Conservation (phyloP, 2,329 filamentous ascomycete genomes). For the Epichloe gansuensis region DNA sequence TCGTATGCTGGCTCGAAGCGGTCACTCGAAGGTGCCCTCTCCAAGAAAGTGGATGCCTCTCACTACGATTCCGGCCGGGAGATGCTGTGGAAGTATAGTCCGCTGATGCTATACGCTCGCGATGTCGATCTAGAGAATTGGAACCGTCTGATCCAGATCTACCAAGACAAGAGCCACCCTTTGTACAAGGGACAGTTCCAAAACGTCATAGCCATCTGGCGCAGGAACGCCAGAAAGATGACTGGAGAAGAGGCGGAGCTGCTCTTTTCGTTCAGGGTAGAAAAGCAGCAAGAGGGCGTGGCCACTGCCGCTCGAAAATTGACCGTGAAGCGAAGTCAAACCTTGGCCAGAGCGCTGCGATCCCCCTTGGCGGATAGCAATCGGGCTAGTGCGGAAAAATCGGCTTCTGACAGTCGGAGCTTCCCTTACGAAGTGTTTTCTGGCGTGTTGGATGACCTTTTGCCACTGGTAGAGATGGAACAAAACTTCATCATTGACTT, state of each 20-base stretch:
- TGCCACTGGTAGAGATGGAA: constrained; percentile 77
- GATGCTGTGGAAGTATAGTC: constrained; percentile 75
- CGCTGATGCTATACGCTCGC: constrained; percentile 74
- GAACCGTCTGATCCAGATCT: constrained; percentile 66
- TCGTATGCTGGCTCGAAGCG: constrained; percentile 59
- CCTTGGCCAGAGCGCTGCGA: constrained; percentile 60
- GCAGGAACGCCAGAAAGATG: constrained; percentile 61
- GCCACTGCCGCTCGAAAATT: constrained; percentile 72
- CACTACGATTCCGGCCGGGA: constrained; percentile 62
- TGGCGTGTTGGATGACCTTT: constrained; percentile 65
- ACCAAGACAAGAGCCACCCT: constrained; percentile 62
- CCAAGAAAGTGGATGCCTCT: constrained; percentile 54
- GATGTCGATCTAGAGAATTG: constrained; percentile 75
- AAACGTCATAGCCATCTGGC: constrained; percentile 67
- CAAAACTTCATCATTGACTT: constrained; percentile 97
- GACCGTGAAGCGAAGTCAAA: constrained; percentile 89
- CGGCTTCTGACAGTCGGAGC: constrained; percentile 47
- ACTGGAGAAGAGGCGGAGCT: constrained; percentile 68
- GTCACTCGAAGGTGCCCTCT: constrained; percentile 45
- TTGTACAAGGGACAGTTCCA: constrained; percentile 75
- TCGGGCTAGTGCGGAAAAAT: constrained; percentile 40
- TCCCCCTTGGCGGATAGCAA: constrained; percentile 50
- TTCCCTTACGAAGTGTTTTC: constrained; percentile 73
- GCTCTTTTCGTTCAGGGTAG: constrained; percentile 71
- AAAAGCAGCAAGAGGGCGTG: constrained; percentile 74